Evolutionary conservation across 306 rosid species (phyloP).

Genomic region (Trifolium pratense): DNA sequence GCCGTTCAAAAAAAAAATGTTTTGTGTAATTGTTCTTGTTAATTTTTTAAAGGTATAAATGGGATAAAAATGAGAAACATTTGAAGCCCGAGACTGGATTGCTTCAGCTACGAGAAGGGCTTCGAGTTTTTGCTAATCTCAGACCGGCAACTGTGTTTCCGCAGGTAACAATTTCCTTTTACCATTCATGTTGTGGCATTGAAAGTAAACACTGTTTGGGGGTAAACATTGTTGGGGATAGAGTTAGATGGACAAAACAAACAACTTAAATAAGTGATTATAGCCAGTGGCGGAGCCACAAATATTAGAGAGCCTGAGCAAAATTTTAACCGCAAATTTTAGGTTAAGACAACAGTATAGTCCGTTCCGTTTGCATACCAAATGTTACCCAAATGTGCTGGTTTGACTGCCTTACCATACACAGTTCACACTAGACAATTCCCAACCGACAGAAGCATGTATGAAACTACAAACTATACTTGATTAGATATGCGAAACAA

Average conservation of each 20-base stretch:
- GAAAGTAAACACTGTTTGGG: not conserved
- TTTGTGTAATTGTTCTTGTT: conserved; percentile 15
- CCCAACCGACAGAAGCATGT: not conserved
- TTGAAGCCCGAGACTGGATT: conserved; percentile 94
- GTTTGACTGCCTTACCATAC: not conserved
- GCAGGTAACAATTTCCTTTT: conserved; percentile 53
- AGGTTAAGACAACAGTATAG: not conserved
- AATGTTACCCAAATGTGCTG: not conserved
- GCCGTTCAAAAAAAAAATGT: no score
- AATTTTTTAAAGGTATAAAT: conserved; percentile 63
- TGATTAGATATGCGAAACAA: conserved; percentile 11
- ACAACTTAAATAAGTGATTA: not conserved
- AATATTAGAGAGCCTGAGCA: no score
- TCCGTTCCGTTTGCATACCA: not conserved
- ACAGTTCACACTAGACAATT: conserved; percentile 9
- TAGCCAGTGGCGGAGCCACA: no score
- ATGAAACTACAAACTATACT: no score
- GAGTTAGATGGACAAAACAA: not conserved
- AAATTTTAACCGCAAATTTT: not conserved
- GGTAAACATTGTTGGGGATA: not conserved
- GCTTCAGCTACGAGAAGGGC: conserved; percentile 72
- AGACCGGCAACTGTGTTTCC: conserved; percentile 82
- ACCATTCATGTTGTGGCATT: not conserved
- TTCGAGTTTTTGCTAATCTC: conserved; percentile 80
- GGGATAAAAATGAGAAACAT: conserved; percentile 78